Evolutionary conservation across 148 eudicot species (phyloP).

Genomic region (Silene latifolia): DNA sequence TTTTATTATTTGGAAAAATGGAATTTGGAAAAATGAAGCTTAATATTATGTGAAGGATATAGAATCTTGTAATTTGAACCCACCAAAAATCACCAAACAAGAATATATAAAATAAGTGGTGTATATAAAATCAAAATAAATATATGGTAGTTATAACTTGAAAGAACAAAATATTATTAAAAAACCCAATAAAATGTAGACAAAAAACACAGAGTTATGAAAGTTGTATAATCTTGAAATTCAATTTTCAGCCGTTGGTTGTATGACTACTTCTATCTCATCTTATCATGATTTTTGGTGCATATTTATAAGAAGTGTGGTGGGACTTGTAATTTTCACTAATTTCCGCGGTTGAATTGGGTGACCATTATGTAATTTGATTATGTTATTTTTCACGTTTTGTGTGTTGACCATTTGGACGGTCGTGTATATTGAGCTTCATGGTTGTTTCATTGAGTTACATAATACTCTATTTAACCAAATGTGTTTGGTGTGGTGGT

Average conservation of each 20-base stretch:
- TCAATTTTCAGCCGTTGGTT: neutral
- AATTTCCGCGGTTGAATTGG: neutral
- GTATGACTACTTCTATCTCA: constrained; percentile 6
- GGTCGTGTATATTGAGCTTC: constrained; percentile 16
- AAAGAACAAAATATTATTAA: neutral
- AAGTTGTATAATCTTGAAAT: neutral
- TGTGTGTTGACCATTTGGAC: constrained; percentile 24
- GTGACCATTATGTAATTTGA: neutral
- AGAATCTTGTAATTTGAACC: neutral
- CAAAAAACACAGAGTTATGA: constrained; percentile 8
- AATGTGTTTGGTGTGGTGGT: too few relatives aligned
- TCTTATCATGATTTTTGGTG: neutral
- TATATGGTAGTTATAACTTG: neutral
- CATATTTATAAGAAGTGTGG: neutral
- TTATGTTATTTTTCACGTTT: constrained; percentile 23
- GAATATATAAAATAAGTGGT: constrained; percentile 13
- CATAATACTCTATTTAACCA: too few relatives aligned
- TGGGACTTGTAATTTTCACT: neutral
- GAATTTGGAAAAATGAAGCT: neutral
- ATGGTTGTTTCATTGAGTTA: neutral
- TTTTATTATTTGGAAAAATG: constrained; percentile 1
- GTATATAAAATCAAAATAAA: neutral
- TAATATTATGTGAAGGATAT: constrained; percentile 12
- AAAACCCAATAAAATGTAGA: neutral
- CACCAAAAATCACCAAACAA: constrained; percentile 10